Evolutionary conservation across 208 protist genomes (phyloP).

Genomic region (Sergeia podlipaevii): DNA sequence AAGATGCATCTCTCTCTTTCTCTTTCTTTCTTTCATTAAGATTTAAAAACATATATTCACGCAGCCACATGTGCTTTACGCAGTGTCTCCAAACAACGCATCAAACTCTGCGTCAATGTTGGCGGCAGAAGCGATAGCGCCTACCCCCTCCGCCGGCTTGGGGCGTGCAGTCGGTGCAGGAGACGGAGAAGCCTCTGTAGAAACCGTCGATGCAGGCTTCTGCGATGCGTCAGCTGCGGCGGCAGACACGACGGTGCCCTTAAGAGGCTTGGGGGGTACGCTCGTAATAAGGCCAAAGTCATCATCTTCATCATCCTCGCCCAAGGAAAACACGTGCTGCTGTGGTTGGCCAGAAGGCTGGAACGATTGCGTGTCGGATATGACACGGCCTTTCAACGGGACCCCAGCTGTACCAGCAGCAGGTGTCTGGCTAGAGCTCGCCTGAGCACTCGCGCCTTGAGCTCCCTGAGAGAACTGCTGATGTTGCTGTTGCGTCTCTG

Average conservation of each 20-base stretch:
- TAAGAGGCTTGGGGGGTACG: slow-evolving; percentile 17
- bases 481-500: slow-evolving; percentile 19
- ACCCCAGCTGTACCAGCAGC: background rate
- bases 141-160: background rate
- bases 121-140: background rate
- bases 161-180: background rate
- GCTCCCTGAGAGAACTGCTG: slow-evolving; percentile 3
- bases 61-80: background rate
- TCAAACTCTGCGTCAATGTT: slow-evolving; percentile 74
- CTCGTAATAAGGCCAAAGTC: slow-evolving; percentile 74
- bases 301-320: slow-evolving; percentile 52
- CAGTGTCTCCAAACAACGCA: slow-evolving; percentile 51
- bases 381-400: background rate
- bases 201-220: background rate
- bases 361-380: background rate
- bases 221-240: background rate
- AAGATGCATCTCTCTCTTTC: too few species aligned
- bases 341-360: background rate
- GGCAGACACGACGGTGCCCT: background rate
- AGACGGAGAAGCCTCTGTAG: background rate
- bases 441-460: background rate
- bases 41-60: too few species aligned
- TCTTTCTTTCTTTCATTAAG: too few species aligned
- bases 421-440: background rate
- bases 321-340: slow-evolving; percentile 45